These are phyloP conservation scores for Leccinum uliginosum DNA, from an alignment of 768 basidiomycete species.

Conservation along the genomic window DNA sequence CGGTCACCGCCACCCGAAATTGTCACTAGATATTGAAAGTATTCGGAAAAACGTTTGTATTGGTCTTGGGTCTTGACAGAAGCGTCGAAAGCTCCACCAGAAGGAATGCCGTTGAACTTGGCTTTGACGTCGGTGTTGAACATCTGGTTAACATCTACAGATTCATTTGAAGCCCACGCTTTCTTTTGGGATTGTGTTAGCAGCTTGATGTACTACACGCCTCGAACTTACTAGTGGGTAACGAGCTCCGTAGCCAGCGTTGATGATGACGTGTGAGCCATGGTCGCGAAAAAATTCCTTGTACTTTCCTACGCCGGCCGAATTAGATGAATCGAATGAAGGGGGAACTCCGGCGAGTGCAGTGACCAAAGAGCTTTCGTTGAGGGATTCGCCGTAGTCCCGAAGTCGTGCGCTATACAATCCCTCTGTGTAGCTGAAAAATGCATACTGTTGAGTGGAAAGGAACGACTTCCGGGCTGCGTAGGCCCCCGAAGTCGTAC, in stretches of 20 bases:
- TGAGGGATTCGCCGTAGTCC: background rate
- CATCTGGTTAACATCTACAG: too few species aligned
- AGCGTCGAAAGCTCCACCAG: too few species aligned
- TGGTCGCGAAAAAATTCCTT: background rate
- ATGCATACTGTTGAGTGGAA: conserved; percentile 1
- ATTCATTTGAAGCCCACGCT: too few species aligned
- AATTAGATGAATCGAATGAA: background rate
- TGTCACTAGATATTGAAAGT: too few species aligned
- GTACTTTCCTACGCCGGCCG: background rate
- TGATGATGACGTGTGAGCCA: background rate
- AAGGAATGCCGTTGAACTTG: too few species aligned
- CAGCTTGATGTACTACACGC: too few species aligned
- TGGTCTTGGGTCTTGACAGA: too few species aligned
- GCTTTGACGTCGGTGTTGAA: too few species aligned
- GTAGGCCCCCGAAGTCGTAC: background rate
- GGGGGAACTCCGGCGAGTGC: background rate
- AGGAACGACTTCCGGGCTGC: conserved; percentile 5
- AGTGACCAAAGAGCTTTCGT: background rate
- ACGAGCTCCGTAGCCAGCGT: background rate
- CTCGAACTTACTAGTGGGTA: background rate
- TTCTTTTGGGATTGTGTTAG: too few species aligned
- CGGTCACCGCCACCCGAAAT: too few species aligned
- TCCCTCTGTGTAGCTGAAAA: conserved; percentile 3
- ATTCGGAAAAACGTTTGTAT: too few species aligned
- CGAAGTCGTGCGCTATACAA: background rate